Evolutionary conservation across 441 rosid species (phyloP).

Genomic region (Eutrema salsugineum): DNA sequence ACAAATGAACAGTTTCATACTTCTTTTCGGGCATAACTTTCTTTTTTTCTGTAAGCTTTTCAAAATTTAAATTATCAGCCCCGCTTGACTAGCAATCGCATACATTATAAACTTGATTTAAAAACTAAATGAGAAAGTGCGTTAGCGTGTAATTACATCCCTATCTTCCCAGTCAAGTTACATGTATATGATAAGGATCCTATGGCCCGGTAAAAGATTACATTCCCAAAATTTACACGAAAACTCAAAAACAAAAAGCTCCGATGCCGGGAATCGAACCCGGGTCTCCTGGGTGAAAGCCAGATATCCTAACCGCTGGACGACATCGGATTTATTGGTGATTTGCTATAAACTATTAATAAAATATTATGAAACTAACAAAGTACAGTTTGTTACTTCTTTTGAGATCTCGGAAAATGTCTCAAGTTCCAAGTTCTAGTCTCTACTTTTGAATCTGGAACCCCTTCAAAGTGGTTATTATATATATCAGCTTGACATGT

Average conservation of each 20-base stretch:
- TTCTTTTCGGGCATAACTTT: background rate
- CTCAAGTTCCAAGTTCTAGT: background rate
- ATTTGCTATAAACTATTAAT: too few relatives aligned
- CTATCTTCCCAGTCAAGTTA: too few relatives aligned
- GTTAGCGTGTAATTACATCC: too few relatives aligned
- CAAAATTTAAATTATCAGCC: background rate
- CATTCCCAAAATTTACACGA: too few relatives aligned
- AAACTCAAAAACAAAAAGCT: slow-evolving; percentile 10
- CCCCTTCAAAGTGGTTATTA: background rate
- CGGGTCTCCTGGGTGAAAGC: slow-evolving; percentile 87
- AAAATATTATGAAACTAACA: too few relatives aligned
- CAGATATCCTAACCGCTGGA: slow-evolving; percentile 81
- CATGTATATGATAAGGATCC: too few relatives aligned
- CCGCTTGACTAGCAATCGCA: background rate
- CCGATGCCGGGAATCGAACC: slow-evolving; percentile 78
- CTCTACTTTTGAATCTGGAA: background rate
- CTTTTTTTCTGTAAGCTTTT: background rate
- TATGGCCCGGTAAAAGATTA: too few relatives aligned
- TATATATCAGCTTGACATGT: background rate
- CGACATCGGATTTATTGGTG: slow-evolving; percentile 43
- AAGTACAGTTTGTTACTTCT: background rate
- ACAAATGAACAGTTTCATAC: slow-evolving; percentile 6
- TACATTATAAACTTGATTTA: background rate
- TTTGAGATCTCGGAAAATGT: background rate
- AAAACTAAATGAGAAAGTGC: background rate